These are phyloP conservation scores for Phtheirospermum japonicum DNA, from an alignment of 257 asterid species.

Conservation along the genomic window DNA sequence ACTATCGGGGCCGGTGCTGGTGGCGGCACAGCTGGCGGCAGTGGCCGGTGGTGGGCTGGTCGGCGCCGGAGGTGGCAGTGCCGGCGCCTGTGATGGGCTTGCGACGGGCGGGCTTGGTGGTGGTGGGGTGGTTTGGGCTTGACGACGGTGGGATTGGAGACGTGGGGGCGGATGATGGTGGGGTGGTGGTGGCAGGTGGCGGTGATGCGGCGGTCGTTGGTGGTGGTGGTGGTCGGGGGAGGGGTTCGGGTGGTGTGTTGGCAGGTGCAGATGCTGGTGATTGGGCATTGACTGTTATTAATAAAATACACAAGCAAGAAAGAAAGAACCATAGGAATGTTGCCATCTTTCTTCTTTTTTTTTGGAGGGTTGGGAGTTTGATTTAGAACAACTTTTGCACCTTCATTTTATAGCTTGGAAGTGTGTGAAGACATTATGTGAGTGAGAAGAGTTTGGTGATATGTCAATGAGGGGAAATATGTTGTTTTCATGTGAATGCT, in stretches of 20 bases:
- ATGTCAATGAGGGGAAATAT: conserved; percentile 37
- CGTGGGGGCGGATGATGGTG: conserved; percentile 40
- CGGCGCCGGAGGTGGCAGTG: conserved; percentile 43
- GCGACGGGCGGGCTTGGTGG: conserved; percentile 51
- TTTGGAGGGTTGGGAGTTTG: conserved; percentile 26
- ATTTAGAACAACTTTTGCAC: conserved; percentile 25
- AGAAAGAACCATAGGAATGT: conserved; percentile 39
- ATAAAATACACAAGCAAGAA: conserved; percentile 50
- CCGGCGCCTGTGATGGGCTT: conserved; percentile 58
- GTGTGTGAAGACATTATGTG: background rate
- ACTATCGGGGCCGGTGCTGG: conserved; percentile 30
- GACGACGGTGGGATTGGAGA: conserved; percentile 40
- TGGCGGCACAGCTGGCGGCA: conserved; percentile 46
- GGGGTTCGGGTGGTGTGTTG: conserved; percentile 35
- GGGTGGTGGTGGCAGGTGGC: conserved; percentile 33
- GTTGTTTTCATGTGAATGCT: conserved; percentile 36
- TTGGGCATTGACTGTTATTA: conserved; percentile 62
- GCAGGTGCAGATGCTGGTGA: conserved; percentile 83
- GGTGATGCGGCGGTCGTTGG: conserved; percentile 47
- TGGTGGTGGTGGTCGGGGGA: conserved; percentile 46
- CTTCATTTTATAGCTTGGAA: conserved; percentile 28
- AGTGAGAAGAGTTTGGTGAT: conserved; percentile 46
- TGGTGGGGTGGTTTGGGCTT: conserved; percentile 52
- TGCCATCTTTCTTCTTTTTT: conserved; percentile 45
- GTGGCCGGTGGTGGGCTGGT: conserved; percentile 49